These are phyloP conservation scores for Trichoderma sp. DNA, from an alignment of 2,329 filamentous ascomycete species.

Conservation along the genomic window DNA sequence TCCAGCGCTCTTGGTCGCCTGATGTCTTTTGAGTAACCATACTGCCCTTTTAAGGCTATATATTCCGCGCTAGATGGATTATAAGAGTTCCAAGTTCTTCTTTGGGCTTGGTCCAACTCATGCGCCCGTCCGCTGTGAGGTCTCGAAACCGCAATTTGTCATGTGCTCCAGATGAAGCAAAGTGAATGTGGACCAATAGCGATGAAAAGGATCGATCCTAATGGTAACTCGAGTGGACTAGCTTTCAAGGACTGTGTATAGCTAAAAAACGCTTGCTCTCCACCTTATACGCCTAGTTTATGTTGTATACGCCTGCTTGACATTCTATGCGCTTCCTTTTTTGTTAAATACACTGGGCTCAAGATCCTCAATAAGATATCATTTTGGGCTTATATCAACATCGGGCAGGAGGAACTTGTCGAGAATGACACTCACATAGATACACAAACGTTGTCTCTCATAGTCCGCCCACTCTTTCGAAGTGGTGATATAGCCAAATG, in stretches of 20 bases:
- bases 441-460: too few relatives aligned
- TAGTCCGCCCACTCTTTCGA: too few relatives aligned
- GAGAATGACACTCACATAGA: too few relatives aligned
- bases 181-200: not conserved
- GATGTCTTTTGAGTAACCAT: not conserved
- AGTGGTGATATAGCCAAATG: too few relatives aligned
- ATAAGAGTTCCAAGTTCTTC: not conserved
- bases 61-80: not conserved
- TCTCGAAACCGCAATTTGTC: not conserved
- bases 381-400: too few relatives aligned
- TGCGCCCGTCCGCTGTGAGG: not conserved
- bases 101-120: not conserved
- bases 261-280: not conserved
- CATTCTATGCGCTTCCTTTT: not conserved
- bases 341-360: not conserved
- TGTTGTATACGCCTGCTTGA: not conserved
- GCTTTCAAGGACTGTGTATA: not conserved
- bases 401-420: too few relatives aligned
- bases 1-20: not conserved
- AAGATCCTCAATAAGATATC: not conserved
- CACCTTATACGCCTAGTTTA: not conserved
- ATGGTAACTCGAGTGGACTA: not conserved
- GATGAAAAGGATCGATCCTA: not conserved
- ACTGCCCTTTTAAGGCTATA: not conserved
- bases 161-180: not conserved